A percentile compares a stretch with the other conserved stretches of the same genome.
Conservation (phyloP, 139 green algal species). For the Chlamydomonas urium region DNA sequence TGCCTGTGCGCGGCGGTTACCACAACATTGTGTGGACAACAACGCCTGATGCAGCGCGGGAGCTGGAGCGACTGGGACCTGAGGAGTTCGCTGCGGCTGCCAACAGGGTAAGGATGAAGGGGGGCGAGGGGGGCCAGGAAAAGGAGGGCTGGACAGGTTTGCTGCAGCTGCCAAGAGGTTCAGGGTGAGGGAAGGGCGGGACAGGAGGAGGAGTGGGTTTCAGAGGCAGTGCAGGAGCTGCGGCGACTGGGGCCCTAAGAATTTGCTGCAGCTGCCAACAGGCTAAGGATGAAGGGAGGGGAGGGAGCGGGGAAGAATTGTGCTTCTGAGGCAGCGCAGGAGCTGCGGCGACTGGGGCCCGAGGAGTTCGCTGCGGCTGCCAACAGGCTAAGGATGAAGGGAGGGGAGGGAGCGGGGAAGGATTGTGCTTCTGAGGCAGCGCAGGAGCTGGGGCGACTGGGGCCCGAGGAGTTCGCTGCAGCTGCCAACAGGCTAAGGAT, state of each 20-base stretch:
- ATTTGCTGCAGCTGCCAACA: slow-evolving; percentile 37
- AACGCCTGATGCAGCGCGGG: slow-evolving; percentile 41
- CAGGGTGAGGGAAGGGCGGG: no score
- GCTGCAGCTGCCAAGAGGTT: no score
- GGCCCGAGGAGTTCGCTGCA: slow-evolving; percentile 30
- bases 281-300: no score
- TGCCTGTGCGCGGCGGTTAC: slow-evolving; percentile 65
- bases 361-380: slow-evolving; percentile 4
- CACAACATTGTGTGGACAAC: slow-evolving; percentile 78
- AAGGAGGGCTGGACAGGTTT: no score
- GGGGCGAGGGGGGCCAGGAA: no score
- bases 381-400: slow-evolving; percentile 2
- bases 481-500: no score
- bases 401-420: no score
- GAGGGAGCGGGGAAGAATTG: no score
- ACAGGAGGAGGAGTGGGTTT: neutral
- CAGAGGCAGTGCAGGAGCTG: neutral
- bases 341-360: slow-evolving; percentile 43
- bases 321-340: slow-evolving; percentile 41
- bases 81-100: slow-evolving; percentile 4
- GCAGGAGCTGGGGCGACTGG: no score
- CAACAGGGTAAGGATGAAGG: slow-evolving; percentile 5
- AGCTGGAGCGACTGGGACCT: slow-evolving; percentile 44
- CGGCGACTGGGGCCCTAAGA: no score
- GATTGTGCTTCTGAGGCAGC: neutral